Evolutionary conservation across 352 stramenopile species (phyloP).

Genomic region (Phytophthora fragariaefolia): DNA sequence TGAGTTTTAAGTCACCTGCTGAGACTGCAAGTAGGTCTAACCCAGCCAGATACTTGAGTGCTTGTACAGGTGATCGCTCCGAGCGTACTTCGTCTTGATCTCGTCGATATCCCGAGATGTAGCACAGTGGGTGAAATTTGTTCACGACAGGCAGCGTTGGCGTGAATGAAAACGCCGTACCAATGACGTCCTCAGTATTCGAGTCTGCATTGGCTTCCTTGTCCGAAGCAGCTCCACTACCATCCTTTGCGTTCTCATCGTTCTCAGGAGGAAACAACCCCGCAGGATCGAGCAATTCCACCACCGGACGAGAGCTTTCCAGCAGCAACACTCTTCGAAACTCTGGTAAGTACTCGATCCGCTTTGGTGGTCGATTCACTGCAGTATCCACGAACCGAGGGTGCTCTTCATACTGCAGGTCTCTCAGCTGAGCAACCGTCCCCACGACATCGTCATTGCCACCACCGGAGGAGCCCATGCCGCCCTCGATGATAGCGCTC

Average conservation of each 20-base stretch:
- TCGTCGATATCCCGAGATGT: constrained; percentile 68
- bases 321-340: constrained; percentile 68
- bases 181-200: constrained; percentile 14
- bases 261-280: constrained; percentile 46
- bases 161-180: constrained; percentile 32
- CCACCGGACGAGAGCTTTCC: constrained; percentile 67
- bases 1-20: constrained; percentile 78
- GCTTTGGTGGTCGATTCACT: constrained; percentile 67
- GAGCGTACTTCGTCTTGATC: constrained; percentile 82
- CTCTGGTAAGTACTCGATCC: constrained; percentile 61
- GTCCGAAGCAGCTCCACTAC: constrained; percentile 3
- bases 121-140: constrained; percentile 80
- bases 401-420: constrained; percentile 81
- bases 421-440: constrained; percentile 53
- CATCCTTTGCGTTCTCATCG: constrained; percentile 30
- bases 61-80: constrained; percentile 78
- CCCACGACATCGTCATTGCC: constrained; percentile 37
- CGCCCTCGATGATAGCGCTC: constrained; percentile 79
- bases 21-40: constrained; percentile 76
- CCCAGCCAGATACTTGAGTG: constrained; percentile 65
- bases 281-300: constrained; percentile 67
- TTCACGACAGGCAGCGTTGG: constrained; percentile 60
- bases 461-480: constrained; percentile 54
- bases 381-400: constrained; percentile 48
- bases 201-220: constrained; percentile 6